Base-by-base conservation (phyloP, 116 monocot species). In the Papilionanthe hybrid region DNA sequence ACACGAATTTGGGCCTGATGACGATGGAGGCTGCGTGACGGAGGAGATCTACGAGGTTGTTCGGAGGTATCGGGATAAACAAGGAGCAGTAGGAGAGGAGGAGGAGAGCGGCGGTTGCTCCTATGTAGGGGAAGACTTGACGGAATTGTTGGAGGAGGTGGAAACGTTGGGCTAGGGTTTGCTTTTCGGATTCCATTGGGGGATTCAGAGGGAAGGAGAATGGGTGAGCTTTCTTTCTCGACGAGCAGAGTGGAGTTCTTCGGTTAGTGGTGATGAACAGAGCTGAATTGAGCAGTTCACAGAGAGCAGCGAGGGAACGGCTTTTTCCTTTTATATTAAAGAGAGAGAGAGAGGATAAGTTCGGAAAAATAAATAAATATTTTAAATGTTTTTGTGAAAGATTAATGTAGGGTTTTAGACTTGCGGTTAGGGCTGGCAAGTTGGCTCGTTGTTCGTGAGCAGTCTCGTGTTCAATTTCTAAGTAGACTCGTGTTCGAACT, bases 1-100 rank as follows among this genome's bases (percentile, higher is more conserved):
- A 81, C 17, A 82, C 81, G 72, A 75, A 80, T 73, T 81, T 72
- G 44, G 85, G 85, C 27, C 80, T 80, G 73, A 85, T 60, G 75
- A 85, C 23, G 48, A 75, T 76, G 72, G 80, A 45, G 72, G 77
- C 27, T 55, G 58, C 63, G 50, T 72, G 73, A 77, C 77, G 75
- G 79, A 85, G 18, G 22, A 79, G 71, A 75, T 50, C 75, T 86
- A 81, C 65, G 86, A 68, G 29, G 49, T 65, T 29, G 0, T 28
- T 50, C 10, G 69, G 65, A 27, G 53, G 19, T 8, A 55, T 20
- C 18, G 63, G 65, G 53, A 81, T 11, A 71, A 50, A 72, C 48
- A 57, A 45, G 17, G 74, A 37, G 37, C 2, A 74, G 44, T 78
- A 72, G 72, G 79, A 55, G 42, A 55, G 23, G 55, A 78, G 78